Percentiles rank a stretch among this genome's conserved stretches.
These are phyloP conservation scores for Sordaria brevicollis DNA, from an alignment of 495 filamentous ascomycete species.

Conservation along the genomic window DNA sequence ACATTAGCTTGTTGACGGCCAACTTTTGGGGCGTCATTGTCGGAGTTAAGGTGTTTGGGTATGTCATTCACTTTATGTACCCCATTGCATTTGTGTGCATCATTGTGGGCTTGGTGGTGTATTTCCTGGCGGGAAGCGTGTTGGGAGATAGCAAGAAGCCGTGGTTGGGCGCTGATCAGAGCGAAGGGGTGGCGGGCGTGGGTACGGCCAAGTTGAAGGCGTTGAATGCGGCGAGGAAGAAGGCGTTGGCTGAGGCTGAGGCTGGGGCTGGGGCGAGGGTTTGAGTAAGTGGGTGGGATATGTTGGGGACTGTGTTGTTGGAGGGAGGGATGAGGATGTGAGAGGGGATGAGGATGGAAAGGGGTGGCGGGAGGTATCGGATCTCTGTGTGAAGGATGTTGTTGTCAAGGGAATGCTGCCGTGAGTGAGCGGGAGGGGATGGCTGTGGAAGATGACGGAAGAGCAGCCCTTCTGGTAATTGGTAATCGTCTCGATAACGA, in stretches of 20 bases:
- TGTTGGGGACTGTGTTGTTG: background rate
- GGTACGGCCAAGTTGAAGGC: slow-evolving; percentile 82
- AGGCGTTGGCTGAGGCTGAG: slow-evolving; percentile 10
- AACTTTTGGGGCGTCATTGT: slow-evolving; percentile 97
- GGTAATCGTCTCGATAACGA: background rate
- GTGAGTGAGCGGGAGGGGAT: background rate
- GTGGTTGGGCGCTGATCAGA: slow-evolving; percentile 82
- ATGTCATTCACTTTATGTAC: slow-evolving; percentile 78
- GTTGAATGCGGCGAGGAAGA: slow-evolving; percentile 41
- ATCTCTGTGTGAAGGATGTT: background rate
- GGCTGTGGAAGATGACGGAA: background rate
- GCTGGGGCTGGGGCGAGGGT: background rate
- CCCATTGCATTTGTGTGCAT: slow-evolving; percentile 92
- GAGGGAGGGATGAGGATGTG: background rate
- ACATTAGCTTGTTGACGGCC: slow-evolving; percentile 84
- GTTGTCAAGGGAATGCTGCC: background rate
- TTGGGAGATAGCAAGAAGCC: slow-evolving; percentile 91
- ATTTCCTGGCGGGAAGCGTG: slow-evolving; percentile 65
- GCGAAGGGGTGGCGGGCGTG: slow-evolving; percentile 66
- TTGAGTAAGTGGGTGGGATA: background rate
- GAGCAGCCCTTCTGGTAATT: background rate
- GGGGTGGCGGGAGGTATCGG: background rate
- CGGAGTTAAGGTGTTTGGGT: slow-evolving; percentile 74
- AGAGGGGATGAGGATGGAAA: background rate
- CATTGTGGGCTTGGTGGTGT: slow-evolving; percentile 69